Evolutionary conservation across 345 rosid genomes (phyloP).

Genomic region (Pelargonium nanum): DNA sequence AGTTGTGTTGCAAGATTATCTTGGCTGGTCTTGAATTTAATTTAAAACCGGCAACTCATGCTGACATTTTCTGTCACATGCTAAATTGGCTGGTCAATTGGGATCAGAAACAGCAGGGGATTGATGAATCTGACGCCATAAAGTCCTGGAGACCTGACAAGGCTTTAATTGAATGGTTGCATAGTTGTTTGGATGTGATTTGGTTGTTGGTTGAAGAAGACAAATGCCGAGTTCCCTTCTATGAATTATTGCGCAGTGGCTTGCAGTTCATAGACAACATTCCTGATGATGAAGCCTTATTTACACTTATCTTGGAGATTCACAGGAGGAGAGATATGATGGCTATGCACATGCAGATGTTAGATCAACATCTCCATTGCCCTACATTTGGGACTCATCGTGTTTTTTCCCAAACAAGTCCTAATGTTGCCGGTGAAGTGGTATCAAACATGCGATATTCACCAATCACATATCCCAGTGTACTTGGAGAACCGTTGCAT

Average conservation of each 20-base stretch:
- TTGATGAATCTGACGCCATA: conserved; percentile 47
- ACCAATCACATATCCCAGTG: conserved; percentile 95
- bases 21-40: conserved; percentile 55
- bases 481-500: conserved; percentile 89
- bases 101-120: conserved; percentile 74
- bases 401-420: conserved; percentile 53
- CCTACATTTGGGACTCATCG: conserved; percentile 95
- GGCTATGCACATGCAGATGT: conserved; percentile 98
- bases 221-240: conserved; percentile 84
- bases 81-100: conserved; percentile 86
- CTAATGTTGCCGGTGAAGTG: conserved; percentile 62
- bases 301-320: conserved; percentile 86
- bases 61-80: conserved; percentile 69
- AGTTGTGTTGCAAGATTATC: conserved; percentile 84
- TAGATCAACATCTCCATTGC: conserved; percentile 96
- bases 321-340: conserved; percentile 93
- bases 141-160: conserved; percentile 64
- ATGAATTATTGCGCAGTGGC: conserved; percentile 81
- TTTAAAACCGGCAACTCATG: conserved; percentile 80
- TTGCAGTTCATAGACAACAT: conserved; percentile 92
- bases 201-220: conserved; percentile 85
- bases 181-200: conserved; percentile 86
- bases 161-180: conserved; percentile 75
- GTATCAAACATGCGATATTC: conserved; percentile 63
- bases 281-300: conserved; percentile 93